Evolutionary conservation across 1,284 basidiomycete genomes (phyloP), one percentile per base, ranked within the genome.

Genomic region (Moesziomyces sp.): DNA sequence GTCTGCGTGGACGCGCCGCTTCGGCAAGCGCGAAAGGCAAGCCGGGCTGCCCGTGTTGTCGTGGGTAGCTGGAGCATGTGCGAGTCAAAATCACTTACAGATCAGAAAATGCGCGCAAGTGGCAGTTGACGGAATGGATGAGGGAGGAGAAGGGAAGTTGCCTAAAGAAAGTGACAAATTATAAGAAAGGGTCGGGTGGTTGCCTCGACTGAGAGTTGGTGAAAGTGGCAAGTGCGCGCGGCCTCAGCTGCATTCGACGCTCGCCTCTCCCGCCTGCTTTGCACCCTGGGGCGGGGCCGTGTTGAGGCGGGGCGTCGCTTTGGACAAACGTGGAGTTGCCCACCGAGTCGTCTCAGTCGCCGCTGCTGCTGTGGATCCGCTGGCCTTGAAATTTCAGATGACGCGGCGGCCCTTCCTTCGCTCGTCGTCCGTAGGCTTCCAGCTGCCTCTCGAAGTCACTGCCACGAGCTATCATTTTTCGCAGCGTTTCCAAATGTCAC

Each of bases 341-440:
- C 38, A 16, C 38, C 14, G 35, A 35, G 35, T 13, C 3, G 8
- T 6, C 11, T 11, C 35, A 11, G 35, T 13, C 6, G 14, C 8
- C 35, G 35, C 14, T 11, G 21, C 21, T 21, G 21, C 2, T 21
- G 21, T 21, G 46, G 40, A 45, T 40, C 30, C 45, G 3, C 10
- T 7, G 26, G 6, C 6, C 26, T 28, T 19, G 21, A 6, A 30
- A 24, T 3, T 13, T 43, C 10, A 42, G 45, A 42, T 53, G 40
- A 55, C 44, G 23, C 30, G 35, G 19, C 24, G 14, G 0, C 6
- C 3, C 9, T 57, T 66, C 52, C 52, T 69, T 69, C 66, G 56
- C 33, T 63, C 44, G 55, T n/a, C 59, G 52, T 69, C 66, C 58
- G 45, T 63, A 40, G 46, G n/a, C 59, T 69, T 69, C 66, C 55